phyloP scores from a whole-genome alignment of 2,329 filamentous ascomycete genomes.

The Neonectria hederae region DNA sequence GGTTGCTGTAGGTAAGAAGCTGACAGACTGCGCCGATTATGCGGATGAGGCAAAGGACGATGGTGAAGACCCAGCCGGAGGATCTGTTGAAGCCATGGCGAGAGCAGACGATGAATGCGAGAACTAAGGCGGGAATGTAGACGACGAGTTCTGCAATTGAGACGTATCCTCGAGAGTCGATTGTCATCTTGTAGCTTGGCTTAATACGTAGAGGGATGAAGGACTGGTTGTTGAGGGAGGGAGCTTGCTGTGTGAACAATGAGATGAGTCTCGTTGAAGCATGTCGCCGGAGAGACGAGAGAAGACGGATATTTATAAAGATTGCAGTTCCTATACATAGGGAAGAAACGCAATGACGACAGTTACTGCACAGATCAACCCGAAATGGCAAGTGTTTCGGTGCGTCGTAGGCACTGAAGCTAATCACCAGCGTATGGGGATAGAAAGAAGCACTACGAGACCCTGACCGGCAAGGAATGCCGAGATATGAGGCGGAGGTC shows the following conservation, averaged over 20 bases:
- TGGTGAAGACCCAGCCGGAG: slow-evolving; percentile 63
- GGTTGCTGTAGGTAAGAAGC: slow-evolving; percentile 58
- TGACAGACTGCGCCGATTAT: slow-evolving; percentile 60
- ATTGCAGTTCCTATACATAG: too few species aligned
- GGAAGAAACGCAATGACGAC: background rate
- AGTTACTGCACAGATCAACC: background rate
- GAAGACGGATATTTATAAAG: background rate
- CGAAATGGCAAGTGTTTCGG: slow-evolving; percentile 1
- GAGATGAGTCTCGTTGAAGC: background rate
- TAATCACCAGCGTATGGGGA: background rate
- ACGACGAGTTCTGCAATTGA: slow-evolving; percentile 54
- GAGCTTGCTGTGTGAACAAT: background rate
- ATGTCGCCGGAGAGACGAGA: background rate
- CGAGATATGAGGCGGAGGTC: background rate
- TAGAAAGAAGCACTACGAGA: background rate
- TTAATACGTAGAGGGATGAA: background rate
- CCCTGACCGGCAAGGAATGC: background rate
- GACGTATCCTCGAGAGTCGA: slow-evolving; percentile 36
- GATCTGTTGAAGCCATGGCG: slow-evolving; percentile 57
- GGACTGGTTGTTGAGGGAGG: background rate
- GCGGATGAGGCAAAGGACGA: slow-evolving; percentile 61
- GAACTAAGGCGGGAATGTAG: slow-evolving; percentile 50
- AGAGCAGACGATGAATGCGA: slow-evolving; percentile 49
- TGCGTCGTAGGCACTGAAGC: background rate
- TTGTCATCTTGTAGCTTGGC: slow-evolving; percentile 4